Conservation (phyloP, 345 rosid genomes). For the Clausena lansium region DNA sequence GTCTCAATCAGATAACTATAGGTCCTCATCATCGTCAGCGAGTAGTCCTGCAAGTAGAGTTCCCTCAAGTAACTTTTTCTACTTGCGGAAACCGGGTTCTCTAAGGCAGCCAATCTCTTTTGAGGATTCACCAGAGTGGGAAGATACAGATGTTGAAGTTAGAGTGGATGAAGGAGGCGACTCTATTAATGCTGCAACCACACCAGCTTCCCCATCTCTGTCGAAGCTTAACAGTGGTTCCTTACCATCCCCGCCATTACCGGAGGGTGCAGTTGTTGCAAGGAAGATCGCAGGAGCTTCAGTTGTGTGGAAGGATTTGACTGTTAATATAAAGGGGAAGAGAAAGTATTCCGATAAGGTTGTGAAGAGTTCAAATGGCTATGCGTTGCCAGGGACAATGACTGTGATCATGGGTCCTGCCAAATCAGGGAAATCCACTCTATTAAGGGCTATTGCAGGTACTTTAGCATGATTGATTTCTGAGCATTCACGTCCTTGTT, state of each 20-base stretch:
- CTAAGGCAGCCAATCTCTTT: constrained; percentile 91
- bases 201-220: constrained; percentile 79
- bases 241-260: constrained; percentile 74
- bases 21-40: constrained; percentile 96
- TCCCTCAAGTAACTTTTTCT: constrained; percentile 93
- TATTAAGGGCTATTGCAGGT: constrained; percentile 96
- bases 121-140: constrained; percentile 99
- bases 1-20: constrained; percentile 82
- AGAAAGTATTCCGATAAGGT: constrained; percentile 91
- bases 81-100: constrained; percentile 89
- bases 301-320: constrained; percentile 92
- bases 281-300: constrained; percentile 90
- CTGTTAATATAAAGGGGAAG: constrained; percentile 84
- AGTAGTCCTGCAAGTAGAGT: constrained; percentile 98
- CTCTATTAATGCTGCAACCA: constrained; percentile 68
- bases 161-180: constrained; percentile 82
- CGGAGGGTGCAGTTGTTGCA: constrained; percentile 49
- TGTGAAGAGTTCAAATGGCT: constrained; percentile 89
- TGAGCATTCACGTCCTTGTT: not conserved
- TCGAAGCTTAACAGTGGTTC: constrained; percentile 87
- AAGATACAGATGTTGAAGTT: constrained; percentile 74
- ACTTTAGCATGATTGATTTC: not conserved
- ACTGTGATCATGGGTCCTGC: constrained; percentile 99
- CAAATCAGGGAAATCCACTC: constrained; percentile 92
- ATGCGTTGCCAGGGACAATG: constrained; percentile 95